Evolutionary conservation across 2,329 filamentous ascomycete genomes (phyloP).

Genomic region (Dactylellina parvicollis): DNA sequence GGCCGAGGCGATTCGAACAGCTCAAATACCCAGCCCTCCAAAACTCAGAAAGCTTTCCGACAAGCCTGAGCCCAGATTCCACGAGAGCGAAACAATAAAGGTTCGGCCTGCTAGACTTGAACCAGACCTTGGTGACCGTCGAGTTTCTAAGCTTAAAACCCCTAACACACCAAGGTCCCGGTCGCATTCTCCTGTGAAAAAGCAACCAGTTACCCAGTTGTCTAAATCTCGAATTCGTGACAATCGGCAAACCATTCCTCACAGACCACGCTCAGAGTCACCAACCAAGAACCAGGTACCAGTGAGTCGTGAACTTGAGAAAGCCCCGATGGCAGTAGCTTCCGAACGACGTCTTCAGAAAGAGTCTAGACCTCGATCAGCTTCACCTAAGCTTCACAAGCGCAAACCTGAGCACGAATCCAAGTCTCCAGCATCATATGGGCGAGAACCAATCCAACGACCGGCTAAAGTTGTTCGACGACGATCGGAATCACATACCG

Average conservation of each 20-base stretch:
- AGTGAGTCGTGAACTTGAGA: background rate
- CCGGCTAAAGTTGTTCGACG: background rate
- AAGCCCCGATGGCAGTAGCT: background rate
- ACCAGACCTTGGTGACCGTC: background rate
- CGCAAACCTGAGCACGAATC: background rate
- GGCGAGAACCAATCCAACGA: background rate
- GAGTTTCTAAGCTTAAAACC: background rate
- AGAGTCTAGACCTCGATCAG: background rate
- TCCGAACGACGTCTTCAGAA: background rate
- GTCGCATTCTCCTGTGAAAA: too few species aligned
- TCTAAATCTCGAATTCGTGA: background rate
- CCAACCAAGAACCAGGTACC: background rate
- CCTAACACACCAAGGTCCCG: too few species aligned
- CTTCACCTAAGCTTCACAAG: constrained; percentile 5
- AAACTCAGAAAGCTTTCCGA: background rate
- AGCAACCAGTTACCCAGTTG: background rate
- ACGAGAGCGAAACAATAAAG: background rate
- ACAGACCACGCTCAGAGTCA: constrained; percentile 27
- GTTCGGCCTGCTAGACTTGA: background rate
- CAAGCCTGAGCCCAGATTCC: background rate
- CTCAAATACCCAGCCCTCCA: background rate
- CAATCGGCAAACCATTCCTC: background rate
- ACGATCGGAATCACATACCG: constrained; percentile 20
- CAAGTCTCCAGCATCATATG: background rate
- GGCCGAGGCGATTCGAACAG: background rate